A percentile compares a stretch with the other conserved stretches of the same genome.
Conservation (phyloP, 208 protist genomes). For the Entamoeba invadens region DNA sequence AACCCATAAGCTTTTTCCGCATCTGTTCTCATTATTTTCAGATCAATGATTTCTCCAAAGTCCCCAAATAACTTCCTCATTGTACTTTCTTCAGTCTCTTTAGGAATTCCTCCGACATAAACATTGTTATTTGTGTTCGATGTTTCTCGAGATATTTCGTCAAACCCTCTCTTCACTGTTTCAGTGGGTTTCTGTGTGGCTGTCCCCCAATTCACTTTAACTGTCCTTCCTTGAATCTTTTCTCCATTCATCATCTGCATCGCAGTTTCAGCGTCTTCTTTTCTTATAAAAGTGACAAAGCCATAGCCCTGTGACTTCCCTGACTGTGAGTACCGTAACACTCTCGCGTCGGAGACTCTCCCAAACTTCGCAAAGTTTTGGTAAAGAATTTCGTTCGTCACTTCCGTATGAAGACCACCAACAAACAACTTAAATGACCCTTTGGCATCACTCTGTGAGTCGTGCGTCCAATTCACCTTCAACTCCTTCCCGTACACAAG, state of each 20-base stretch:
- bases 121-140: neutral
- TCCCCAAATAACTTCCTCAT: neutral
- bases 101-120: neutral
- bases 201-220: neutral
- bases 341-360: neutral
- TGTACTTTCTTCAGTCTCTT: neutral
- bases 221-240: neutral
- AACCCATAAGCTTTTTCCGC: neutral
- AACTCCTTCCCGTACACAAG: neutral
- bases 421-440: neutral
- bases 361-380: neutral
- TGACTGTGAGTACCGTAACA: neutral
- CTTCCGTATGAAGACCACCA: neutral
- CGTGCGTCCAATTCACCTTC: neutral
- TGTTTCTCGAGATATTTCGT: neutral
- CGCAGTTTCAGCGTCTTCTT: neutral
- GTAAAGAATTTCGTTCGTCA: neutral
- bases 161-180: neutral
- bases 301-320: neutral
- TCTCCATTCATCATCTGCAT: neutral
- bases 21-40: neutral
- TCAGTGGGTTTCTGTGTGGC: neutral
- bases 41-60: neutral
- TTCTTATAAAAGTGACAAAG: neutral
- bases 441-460: neutral